Conservation (phyloP, 768 basidiomycete genomes). For the Scleroderma citrinum region DNA sequence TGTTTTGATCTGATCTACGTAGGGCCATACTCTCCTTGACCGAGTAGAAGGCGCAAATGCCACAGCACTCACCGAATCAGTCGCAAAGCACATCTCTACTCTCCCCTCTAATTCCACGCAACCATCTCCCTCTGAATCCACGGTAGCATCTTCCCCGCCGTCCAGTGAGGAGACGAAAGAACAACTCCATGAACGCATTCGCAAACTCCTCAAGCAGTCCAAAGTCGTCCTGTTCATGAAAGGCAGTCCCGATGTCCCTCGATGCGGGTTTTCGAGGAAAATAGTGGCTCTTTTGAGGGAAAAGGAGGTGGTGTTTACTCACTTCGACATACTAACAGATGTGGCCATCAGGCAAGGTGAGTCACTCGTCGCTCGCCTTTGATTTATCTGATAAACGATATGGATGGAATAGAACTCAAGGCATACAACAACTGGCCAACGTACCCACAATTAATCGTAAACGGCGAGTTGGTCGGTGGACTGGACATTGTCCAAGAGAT, state of each 20-base stretch:
- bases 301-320: slow-evolving; percentile 57
- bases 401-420: slow-evolving; percentile 50
- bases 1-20: slow-evolving; percentile 3
- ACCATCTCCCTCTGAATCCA: background rate
- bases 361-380: slow-evolving; percentile 12
- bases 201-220: slow-evolving; percentile 68
- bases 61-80: slow-evolving; percentile 47
- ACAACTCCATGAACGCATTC: slow-evolving; percentile 41
- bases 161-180: background rate
- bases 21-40: slow-evolving; percentile 86
- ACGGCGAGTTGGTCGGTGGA: slow-evolving; percentile 93
- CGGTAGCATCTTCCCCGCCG: background rate
- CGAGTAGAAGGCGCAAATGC: slow-evolving; percentile 82
- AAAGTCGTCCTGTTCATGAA: slow-evolving; percentile 90
- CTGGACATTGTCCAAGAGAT: slow-evolving; percentile 90
- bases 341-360: slow-evolving; percentile 76
- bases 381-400: background rate
- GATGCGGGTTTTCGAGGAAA: slow-evolving; percentile 82
- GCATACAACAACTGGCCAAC: slow-evolving; percentile 88
- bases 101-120: background rate
- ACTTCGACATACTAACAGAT: slow-evolving; percentile 81
- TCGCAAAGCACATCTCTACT: slow-evolving; percentile 49
- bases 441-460: slow-evolving; percentile 78
- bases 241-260: slow-evolving; percentile 67
- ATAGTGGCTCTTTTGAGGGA: slow-evolving; percentile 64